These are phyloP conservation scores for Quercus variabilis DNA, from an alignment of 306 rosid genomes.

Conservation along the genomic window DNA sequence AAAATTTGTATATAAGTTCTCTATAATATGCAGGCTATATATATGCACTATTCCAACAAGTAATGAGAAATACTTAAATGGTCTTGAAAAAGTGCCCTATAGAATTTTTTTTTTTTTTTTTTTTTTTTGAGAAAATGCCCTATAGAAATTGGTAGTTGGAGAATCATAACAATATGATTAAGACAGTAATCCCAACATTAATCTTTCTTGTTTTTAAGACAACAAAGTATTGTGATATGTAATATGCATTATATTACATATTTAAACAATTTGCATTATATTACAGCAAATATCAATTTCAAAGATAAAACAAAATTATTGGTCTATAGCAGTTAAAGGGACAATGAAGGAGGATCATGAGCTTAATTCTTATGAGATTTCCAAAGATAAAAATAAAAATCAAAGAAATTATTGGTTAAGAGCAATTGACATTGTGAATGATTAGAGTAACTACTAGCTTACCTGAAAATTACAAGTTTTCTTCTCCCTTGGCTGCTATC, in stretches of 20 bases:
- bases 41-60: neutral
- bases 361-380: no score
- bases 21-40: no score
- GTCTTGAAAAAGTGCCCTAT: neutral
- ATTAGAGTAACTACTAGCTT: neutral
- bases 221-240: neutral
- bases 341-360: no score
- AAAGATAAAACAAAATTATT: neutral
- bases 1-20: no score
- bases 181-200: neutral
- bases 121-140: neutral
- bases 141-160: neutral
- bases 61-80: neutral
- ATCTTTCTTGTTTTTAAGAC: neutral
- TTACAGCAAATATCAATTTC: neutral
- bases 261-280: neutral
- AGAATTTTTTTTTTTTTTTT: no score
- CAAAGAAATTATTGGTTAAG: no score
- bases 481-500: neutral
- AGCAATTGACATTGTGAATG: no score
- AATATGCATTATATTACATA: no score
- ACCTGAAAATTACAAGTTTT: neutral
- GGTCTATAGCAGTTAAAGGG: no score
- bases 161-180: neutral
- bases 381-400: no score